Evolutionary conservation across 805 yeast species (phyloP), one percentile per base, ranked within the genome.

Genomic region (Sugiyamaella floridensis): DNA sequence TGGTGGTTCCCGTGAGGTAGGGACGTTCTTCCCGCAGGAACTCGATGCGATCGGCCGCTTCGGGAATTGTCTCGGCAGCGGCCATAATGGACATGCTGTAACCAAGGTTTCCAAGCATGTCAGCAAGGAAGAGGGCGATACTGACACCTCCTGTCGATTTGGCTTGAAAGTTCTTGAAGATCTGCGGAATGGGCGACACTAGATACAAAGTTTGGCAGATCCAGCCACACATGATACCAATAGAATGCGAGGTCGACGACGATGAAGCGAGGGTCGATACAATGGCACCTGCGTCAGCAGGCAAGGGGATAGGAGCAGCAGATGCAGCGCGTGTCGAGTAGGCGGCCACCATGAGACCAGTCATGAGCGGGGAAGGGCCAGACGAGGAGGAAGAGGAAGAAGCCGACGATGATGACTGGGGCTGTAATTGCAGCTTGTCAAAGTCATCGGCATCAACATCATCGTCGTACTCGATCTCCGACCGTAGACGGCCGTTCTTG

Each of bases 111-210:
- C 66, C 59, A 12, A 65, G 32, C 29, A 60, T 48, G 34, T 64
- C 70, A 22, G 67, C 64, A 28, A 64, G 22, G 47, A 66, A 66
- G 44, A 66, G 51, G 20, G 59, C 54, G 34, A 59, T 52, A 28
- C 66, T 60, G 32, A 66, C 64, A 6, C 65, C 63, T 18, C 78
- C 80, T 4, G 79, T 74, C 40, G 76, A 71, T 49, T 67, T 70
- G 40, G 62, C 61, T 43, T 58, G 56, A 59, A 65, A 67, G 58
- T 72, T 75, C 43, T 63, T 61, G 37, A 59, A 16, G 16, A 74
- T 74, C 58, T 76, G 79, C 0, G 79, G 78, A 11, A 76, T 50
- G 19, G 60, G 55, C 18, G 69, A 66, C 19, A 58, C 46, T 10
- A 64, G 57, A 48, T 65, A 66, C 12, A 66, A 56, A 8, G 52